phyloP scores from a whole-genome alignment of 2,329 filamentous ascomycete genomes.

The Botryotinia narcissicola region DNA sequence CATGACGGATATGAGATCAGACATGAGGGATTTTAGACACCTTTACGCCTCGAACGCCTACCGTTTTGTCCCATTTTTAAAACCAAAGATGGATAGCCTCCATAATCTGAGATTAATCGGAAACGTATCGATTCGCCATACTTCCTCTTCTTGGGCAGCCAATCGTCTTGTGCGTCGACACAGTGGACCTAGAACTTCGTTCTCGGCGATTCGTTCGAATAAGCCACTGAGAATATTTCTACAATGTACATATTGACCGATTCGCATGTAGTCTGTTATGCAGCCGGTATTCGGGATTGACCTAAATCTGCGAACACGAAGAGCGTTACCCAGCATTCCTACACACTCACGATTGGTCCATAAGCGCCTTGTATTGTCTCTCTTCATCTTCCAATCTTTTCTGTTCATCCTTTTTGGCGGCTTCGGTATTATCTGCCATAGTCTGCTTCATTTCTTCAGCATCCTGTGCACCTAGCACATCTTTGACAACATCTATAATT shows the following conservation, averaged over 20 bases:
- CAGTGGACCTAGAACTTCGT: background rate
- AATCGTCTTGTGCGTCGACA: background rate
- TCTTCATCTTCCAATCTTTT: constrained; percentile 9
- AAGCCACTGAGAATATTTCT: background rate
- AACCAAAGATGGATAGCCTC: background rate
- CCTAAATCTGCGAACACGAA: background rate
- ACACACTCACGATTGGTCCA: background rate
- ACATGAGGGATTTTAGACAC: background rate
- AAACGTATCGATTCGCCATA: background rate
- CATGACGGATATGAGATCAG: background rate
- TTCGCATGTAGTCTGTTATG: background rate
- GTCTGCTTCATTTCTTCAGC: constrained; percentile 26
- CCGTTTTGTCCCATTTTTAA: background rate
- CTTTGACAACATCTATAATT: constrained; percentile 55
- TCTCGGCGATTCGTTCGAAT: background rate
- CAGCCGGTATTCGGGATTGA: background rate
- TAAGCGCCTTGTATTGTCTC: background rate
- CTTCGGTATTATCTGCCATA: constrained; percentile 13
- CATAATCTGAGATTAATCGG: background rate
- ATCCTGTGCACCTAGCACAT: constrained; percentile 51
- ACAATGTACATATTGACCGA: background rate
- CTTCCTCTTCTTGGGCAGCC: background rate
- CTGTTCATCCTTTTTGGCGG: constrained; percentile 6
- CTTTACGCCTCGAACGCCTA: background rate
- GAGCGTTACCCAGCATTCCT: background rate